Evolutionary conservation across 768 basidiomycete species (phyloP).

Genomic region (Suillus subluteus): DNA sequence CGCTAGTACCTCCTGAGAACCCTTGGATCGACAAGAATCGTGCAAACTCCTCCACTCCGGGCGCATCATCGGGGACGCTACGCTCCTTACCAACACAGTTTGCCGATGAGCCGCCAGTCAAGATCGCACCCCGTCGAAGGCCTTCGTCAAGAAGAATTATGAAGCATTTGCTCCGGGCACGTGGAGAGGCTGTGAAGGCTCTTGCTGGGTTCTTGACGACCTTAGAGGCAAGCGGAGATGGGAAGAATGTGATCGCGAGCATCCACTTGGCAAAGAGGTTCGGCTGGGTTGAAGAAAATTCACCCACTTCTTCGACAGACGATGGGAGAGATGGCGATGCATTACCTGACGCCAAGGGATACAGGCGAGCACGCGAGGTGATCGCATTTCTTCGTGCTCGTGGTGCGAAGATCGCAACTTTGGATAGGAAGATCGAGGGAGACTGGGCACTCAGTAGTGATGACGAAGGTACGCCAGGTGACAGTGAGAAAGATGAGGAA

Average conservation of each 20-base stretch:
- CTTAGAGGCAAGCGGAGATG: constrained; percentile 51
- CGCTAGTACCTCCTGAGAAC: constrained; percentile 65
- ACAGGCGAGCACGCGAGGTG: constrained; percentile 73
- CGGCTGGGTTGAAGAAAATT: constrained; percentile 42
- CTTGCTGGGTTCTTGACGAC: constrained; percentile 75
- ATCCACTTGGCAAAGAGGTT: constrained; percentile 51
- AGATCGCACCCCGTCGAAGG: constrained; percentile 39
- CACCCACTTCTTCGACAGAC: constrained; percentile 19
- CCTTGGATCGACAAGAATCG: constrained; percentile 67
- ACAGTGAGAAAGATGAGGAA: constrained; percentile 33
- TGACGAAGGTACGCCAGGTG: constrained; percentile 30
- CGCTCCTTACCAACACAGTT: constrained; percentile 26
- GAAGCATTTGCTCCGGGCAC: constrained; percentile 85
- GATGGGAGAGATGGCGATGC: constrained; percentile 30
- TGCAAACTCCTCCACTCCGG: constrained; percentile 25
- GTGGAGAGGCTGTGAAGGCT: constrained; percentile 80
- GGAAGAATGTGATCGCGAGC: constrained; percentile 50
- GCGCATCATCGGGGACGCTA: constrained; percentile 6
- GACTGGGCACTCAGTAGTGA: constrained; percentile 80
- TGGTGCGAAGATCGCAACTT: constrained; percentile 71
- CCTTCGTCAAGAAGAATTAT: constrained; percentile 85
- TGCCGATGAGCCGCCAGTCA: constrained; percentile 41
- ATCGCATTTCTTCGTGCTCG: constrained; percentile 65
- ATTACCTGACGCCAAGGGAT: constrained; percentile 43
- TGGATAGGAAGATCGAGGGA: constrained; percentile 49